phyloP scores from a whole-genome alignment of 257 asterid species.

The Phtheirospermum japonicum region DNA sequence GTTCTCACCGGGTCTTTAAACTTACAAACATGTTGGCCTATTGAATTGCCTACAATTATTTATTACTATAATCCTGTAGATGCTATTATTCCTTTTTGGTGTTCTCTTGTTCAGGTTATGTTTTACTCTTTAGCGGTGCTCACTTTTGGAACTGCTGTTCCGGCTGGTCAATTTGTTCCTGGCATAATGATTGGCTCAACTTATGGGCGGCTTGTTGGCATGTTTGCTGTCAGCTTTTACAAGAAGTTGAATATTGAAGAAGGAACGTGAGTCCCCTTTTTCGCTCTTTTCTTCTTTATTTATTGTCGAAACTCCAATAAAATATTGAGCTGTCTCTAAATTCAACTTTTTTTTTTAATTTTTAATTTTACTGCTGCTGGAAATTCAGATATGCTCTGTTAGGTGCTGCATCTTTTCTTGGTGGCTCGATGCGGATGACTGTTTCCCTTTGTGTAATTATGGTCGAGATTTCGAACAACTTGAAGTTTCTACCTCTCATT shows the following conservation, averaged over 20 bases:
- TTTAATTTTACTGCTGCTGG: constrained; percentile 21
- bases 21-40: background rate
- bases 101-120: constrained; percentile 64
- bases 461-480: constrained; percentile 94
- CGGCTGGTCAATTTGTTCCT: constrained; percentile 98
- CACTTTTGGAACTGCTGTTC: constrained; percentile 96
- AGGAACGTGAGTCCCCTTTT: constrained; percentile 80
- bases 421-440: constrained; percentile 99
- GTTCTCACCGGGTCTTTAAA: background rate
- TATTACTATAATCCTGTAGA: constrained; percentile 14
- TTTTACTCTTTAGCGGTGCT: constrained; percentile 92
- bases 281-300: background rate
- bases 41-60: background rate
- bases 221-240: constrained; percentile 91
- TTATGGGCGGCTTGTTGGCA: constrained; percentile 98
- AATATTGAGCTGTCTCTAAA: constrained; percentile 9
- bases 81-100: constrained; percentile 16
- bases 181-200: constrained; percentile 99
- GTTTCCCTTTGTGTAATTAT: constrained; percentile 96
- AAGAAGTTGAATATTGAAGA: constrained; percentile 81
- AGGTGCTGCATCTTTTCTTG: constrained; percentile 98
- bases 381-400: constrained; percentile 82
- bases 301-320: constrained; percentile 14
- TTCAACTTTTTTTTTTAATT: background rate
- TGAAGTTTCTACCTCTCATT: constrained; percentile 89